These are phyloP conservation scores for Lachancea dasiensis DNA, from an alignment of 805 yeast species.

Conservation along the genomic window DNA sequence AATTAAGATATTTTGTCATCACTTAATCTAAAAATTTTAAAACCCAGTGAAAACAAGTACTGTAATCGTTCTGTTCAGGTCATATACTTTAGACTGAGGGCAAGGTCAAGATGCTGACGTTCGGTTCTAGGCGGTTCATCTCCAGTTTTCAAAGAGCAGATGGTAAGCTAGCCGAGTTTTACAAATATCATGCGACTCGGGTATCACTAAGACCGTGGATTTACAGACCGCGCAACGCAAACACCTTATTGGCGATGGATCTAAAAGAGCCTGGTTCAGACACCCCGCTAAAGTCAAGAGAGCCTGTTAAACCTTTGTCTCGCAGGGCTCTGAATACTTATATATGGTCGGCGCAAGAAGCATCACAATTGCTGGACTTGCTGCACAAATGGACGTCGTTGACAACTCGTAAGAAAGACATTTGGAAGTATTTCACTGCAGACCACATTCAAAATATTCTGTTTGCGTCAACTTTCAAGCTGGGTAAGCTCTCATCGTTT, in stretches of 20 bases:
- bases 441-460: constrained; percentile 23
- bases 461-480: constrained; percentile 20
- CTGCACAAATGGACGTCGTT: constrained; percentile 23
- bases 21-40: no score
- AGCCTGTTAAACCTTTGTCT: constrained; percentile 30
- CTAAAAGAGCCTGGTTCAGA: constrained; percentile 34
- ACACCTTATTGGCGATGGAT: constrained; percentile 35
- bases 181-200: constrained; percentile 32
- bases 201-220: constrained; percentile 34
- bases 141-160: constrained; percentile 18
- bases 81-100: not conserved
- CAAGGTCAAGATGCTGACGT: constrained; percentile 21
- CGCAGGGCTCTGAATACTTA: constrained; percentile 22
- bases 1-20: no score
- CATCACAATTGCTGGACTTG: constrained; percentile 22
- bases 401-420: constrained; percentile 21
- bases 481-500: constrained; percentile 21
- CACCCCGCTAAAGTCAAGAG: constrained; percentile 31
- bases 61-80: no score
- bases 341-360: constrained; percentile 19
- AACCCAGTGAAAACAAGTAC: no score
- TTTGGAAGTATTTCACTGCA: constrained; percentile 24
- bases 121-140: constrained; percentile 24
- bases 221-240: constrained; percentile 37
- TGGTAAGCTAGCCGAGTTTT: constrained; percentile 29